Base-by-base conservation (phyloP, 2,329 filamentous ascomycete genomes). In the Pseudocercospora vitis region DNA sequence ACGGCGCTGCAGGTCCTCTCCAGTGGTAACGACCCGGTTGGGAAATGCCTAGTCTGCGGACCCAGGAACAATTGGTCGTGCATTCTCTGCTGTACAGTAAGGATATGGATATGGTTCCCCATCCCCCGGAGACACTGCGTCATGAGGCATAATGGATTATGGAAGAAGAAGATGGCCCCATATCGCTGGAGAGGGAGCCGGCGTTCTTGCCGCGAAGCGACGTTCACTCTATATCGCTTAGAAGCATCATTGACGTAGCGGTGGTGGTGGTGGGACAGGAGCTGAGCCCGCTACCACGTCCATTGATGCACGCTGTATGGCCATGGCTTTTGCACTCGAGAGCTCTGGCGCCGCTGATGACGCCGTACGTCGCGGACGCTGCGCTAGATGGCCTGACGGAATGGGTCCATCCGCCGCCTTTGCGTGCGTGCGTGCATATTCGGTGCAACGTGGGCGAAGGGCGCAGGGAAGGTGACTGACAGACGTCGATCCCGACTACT, bases 211-310 rank as follows among this genome's bases (percentile, higher is more conserved):
- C 37, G 9, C 18, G 37, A 39, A 39, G 35, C 35, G 35, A 39
- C 35, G 12, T 39, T 39, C 16, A 9, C 1, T 39, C 35, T 40
- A n/a, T 40, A 12, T 40, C 37, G 37, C 37, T 40, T 40, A 40
- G 37, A 21, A 42, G 37, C 35, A 40, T 14, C 29, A 40, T 46
- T 46, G 42, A 46, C 42, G 42, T 46, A 46, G 42, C 16, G 9
- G 42, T 46, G 8, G 18, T 21, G 8, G 26, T 7, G 11, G n/a
- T 18, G 26, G 26, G 19, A 19, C n/a, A 47, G 44, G 26, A 47
- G 26, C 44, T 47, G 44, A 32, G 44, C 44, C 29, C 44, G 44
- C 44, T 42, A 7, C n/a, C 26, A 32, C 44, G 28, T 19, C 44
- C 26, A 32, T 23, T 32, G 12, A 12, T 29, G 26, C 42, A 46